phyloP scores from a whole-genome alignment of 805 yeast species.

The Candida adriatica region DNA sequence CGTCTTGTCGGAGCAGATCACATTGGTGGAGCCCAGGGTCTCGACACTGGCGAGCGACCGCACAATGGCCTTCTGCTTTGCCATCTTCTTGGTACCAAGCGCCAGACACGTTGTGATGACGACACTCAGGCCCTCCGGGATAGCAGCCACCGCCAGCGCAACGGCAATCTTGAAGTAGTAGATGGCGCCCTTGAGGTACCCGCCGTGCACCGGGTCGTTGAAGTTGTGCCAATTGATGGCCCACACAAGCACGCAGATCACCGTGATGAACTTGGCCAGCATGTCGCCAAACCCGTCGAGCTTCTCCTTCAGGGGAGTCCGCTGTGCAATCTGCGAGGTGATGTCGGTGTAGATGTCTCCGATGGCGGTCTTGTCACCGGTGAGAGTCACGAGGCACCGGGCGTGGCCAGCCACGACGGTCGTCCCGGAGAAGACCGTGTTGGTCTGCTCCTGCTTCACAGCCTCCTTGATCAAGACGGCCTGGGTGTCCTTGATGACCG shows the following conservation, averaged over 20 bases:
- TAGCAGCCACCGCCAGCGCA: conserved; percentile 44
- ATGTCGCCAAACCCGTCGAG: conserved; percentile 33
- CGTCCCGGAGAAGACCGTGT: conserved; percentile 44
- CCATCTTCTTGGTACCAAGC: conserved; percentile 44
- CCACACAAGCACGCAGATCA: conserved; percentile 42
- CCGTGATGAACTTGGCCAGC: conserved; percentile 35
- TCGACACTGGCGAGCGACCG: conserved; percentile 45
- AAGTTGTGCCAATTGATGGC: conserved; percentile 34
- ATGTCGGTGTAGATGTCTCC: conserved; percentile 40
- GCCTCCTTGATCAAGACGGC: conserved; percentile 25
- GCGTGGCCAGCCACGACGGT: conserved; percentile 37
- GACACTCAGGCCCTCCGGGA: conserved; percentile 47
- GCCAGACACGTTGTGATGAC: conserved; percentile 47
- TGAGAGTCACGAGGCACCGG: conserved; percentile 37
- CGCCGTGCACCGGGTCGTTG: conserved; percentile 37
- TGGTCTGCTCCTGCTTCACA: conserved; percentile 31
- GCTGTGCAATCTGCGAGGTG: conserved; percentile 31
- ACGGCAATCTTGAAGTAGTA: conserved; percentile 44
- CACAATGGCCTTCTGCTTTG: conserved; percentile 39
- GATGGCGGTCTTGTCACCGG: conserved; percentile 42
- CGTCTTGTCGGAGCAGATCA: conserved; percentile 37
- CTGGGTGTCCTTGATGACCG: conserved; percentile 30
- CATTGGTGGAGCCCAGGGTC: conserved; percentile 52
- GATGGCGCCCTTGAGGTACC: conserved; percentile 38
- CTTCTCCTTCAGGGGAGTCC: conserved; percentile 32